Conservation (phyloP, 164 flowering plant species). For the Macadamia integrifolia region DNA sequence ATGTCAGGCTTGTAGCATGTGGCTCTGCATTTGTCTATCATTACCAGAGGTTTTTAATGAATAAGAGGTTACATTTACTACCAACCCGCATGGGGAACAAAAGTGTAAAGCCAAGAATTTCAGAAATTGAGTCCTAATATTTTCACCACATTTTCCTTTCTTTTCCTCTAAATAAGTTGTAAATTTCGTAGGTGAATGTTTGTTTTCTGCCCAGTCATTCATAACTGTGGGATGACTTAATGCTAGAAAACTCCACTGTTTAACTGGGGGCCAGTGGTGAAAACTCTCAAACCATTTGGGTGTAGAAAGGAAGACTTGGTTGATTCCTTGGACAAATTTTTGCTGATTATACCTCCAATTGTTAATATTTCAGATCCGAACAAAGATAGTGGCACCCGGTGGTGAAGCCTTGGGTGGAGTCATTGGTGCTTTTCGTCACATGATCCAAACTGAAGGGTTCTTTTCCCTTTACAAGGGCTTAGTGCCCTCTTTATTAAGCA, state of each 20-base stretch:
- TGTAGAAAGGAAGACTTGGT: too few relatives aligned
- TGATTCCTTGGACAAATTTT: too few relatives aligned
- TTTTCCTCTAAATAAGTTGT: too few relatives aligned
- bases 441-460: conserved; percentile 83
- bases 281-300: too few relatives aligned
- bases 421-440: conserved; percentile 62
- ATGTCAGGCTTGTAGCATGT: neutral
- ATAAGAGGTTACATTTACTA: too few relatives aligned
- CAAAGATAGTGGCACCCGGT: conserved; percentile 91
- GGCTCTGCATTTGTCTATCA: neutral
- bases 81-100: too few relatives aligned
- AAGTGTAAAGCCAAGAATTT: too few relatives aligned
- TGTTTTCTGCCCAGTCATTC: neutral
- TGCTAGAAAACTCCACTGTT: neutral
- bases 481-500: conserved; percentile 78
- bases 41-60: too few relatives aligned
- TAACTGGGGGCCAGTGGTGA: neutral
- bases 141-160: too few relatives aligned
- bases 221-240: neutral
- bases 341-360: neutral
- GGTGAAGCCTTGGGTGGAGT: conserved; percentile 93
- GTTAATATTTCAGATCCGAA: conserved; percentile 53
- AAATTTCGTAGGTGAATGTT: neutral
- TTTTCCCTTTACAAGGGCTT: conserved; percentile 89
- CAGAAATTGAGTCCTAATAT: too few relatives aligned